phyloP scores from a whole-genome alignment of 2,329 filamentous ascomycete species.

The Apiospora hydei region DNA sequence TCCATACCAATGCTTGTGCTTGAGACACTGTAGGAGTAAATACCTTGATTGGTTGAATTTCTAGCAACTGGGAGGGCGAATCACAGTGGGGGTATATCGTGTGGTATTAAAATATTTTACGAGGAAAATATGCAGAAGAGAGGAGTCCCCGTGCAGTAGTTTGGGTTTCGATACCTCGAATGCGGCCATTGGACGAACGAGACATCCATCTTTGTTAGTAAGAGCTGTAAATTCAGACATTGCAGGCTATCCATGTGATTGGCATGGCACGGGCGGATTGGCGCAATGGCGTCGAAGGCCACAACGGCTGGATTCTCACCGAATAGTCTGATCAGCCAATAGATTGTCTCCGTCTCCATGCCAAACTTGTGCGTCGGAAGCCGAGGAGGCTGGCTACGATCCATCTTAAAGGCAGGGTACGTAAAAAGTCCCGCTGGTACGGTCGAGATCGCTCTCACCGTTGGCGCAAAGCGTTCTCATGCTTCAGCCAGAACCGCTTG shows the following conservation, averaged over 20 bases:
- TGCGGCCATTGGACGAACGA: slow-evolving; percentile 3
- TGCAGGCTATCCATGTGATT: background rate
- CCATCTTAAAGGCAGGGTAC: background rate
- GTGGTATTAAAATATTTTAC: background rate
- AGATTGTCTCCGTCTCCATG: no score
- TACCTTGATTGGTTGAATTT: background rate
- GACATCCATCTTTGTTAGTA: background rate
- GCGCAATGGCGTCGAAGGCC: background rate
- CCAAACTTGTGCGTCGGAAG: background rate
- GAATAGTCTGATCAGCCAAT: background rate
- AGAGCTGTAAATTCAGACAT: slow-evolving; percentile 1
- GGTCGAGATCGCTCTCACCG: slow-evolving; percentile 51
- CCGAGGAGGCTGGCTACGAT: background rate
- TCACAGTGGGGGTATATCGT: slow-evolving; percentile 1
- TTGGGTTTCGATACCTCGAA: background rate
- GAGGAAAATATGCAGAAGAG: background rate
- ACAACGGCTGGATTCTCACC: background rate
- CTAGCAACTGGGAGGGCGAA: background rate
- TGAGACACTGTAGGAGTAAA: background rate
- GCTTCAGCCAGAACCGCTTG: slow-evolving; percentile 83
- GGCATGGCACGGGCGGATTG: background rate
- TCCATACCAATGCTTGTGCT: background rate
- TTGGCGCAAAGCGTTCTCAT: slow-evolving; percentile 74
- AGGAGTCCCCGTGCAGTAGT: background rate
- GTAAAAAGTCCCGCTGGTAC: background rate